A percentile compares a stretch with the other conserved stretches of the same genome.
These are phyloP conservation scores for Pestalotiopsis sp. DNA, from an alignment of 2,329 filamentous ascomycete genomes.

Conservation along the genomic window DNA sequence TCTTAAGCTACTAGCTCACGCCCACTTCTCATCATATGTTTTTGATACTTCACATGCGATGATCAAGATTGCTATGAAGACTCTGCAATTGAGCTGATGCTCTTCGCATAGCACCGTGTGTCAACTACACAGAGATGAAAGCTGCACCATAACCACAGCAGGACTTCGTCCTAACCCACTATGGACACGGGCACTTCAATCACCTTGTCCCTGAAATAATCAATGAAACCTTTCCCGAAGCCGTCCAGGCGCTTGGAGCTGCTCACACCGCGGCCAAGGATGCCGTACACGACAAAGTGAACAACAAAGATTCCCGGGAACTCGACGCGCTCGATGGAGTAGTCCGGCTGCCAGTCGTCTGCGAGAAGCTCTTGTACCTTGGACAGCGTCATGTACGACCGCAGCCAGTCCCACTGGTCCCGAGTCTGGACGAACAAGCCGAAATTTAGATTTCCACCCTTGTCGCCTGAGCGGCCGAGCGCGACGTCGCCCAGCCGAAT, in stretches of 20 bases:
- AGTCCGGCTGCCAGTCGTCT: conserved; percentile 37
- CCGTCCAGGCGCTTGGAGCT: conserved; percentile 42
- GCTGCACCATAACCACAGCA: too few relatives aligned
- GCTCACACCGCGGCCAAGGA: conserved; percentile 40
- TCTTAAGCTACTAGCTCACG: too few relatives aligned
- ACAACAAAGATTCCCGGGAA: conserved; percentile 38
- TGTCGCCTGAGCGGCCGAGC: conserved; percentile 18
- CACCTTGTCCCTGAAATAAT: background rate
- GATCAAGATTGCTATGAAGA: too few relatives aligned
- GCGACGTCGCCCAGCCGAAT: conserved; percentile 16
- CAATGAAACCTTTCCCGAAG: conserved; percentile 46
- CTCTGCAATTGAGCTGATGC: too few relatives aligned
- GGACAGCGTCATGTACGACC: conserved; percentile 33
- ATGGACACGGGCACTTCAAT: background rate
- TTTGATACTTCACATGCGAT: too few relatives aligned
- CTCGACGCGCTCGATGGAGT: conserved; percentile 40
- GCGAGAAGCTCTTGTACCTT: conserved; percentile 36
- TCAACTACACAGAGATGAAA: too few relatives aligned
- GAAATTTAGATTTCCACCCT: conserved; percentile 20
- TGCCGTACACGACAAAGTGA: conserved; percentile 44
- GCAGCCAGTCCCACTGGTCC: conserved; percentile 37
- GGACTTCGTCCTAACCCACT: background rate
- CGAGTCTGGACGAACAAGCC: conserved; percentile 19
- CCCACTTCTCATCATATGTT: too few relatives aligned
- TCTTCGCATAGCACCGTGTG: too few relatives aligned